A percentile compares a stretch with the other conserved stretches of the same genome.
phyloP scores from a whole-genome alignment of 306 rosid genomes.

The Quercus rubra region DNA sequence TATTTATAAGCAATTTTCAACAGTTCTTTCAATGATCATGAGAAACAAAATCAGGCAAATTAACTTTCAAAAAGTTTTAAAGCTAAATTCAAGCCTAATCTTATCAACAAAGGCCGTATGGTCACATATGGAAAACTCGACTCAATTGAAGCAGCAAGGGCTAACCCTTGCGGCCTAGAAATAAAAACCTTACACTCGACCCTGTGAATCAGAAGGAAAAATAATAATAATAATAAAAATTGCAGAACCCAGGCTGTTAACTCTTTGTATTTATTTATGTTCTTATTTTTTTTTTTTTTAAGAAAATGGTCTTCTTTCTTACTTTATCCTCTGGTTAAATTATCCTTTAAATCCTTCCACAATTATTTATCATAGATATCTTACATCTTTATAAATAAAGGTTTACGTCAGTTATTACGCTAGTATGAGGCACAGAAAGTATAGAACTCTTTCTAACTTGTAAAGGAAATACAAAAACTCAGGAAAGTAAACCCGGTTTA shows the following conservation, averaged over 20 bases:
- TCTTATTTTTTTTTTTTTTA: too few relatives aligned
- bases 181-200: background rate
- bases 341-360: background rate
- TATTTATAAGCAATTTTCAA: too few relatives aligned
- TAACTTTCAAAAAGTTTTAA: background rate
- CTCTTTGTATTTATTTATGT: background rate
- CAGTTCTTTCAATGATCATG: background rate
- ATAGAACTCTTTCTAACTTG: slow-evolving; percentile 1
- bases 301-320: too few relatives aligned
- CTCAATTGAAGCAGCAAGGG: background rate
- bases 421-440: background rate
- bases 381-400: background rate
- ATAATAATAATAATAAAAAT: too few relatives aligned
- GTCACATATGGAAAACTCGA: background rate
- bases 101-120: background rate
- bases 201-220: too few relatives aligned
- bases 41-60: background rate
- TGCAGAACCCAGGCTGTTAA: background rate
- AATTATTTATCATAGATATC: background rate
- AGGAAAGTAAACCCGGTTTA: background rate
- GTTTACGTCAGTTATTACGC: slow-evolving; percentile 6
- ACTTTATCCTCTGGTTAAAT: background rate
- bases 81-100: background rate
- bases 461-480: background rate
- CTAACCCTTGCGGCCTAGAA: background rate